Evolutionary conservation across 352 stramenopile species (phyloP).

Genomic region (Phytophthora idaei): DNA sequence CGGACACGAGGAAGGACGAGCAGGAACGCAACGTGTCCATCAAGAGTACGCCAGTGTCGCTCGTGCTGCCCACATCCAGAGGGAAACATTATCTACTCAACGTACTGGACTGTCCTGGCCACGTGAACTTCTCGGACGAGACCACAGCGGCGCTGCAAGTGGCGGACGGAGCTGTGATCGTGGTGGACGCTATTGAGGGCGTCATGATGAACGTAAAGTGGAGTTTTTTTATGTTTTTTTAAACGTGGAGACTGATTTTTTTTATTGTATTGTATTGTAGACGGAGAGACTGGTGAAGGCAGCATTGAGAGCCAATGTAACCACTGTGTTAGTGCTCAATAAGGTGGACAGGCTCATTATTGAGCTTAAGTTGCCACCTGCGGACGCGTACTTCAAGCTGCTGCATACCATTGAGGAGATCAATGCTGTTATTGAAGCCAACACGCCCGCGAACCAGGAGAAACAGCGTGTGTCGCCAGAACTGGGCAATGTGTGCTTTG

Average conservation of each 20-base stretch:
- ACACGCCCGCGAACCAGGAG: conserved; percentile 49
- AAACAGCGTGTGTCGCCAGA: conserved; percentile 89
- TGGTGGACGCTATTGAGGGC: conserved; percentile 98
- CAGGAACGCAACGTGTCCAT: conserved; percentile 97
- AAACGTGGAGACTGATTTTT: not conserved
- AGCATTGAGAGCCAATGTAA: conserved; percentile 89
- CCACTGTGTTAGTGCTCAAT: conserved; percentile 94
- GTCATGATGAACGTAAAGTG: conserved; percentile 94
- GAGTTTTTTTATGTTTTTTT: conserved; percentile 2
- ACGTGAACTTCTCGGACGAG: conserved; percentile 98
- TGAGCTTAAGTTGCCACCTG: conserved; percentile 97
- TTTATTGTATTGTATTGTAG: conserved; percentile 41
- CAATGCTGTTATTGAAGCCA: conserved; percentile 91
- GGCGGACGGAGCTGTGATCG: conserved; percentile 94
- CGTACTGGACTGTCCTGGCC: conserved; percentile 96
- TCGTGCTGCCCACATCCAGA: conserved; percentile 92
- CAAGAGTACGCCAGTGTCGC: conserved; percentile 95
- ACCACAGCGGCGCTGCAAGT: conserved; percentile 92
- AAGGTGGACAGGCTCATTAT: conserved; percentile 99
- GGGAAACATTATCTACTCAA: conserved; percentile 98
- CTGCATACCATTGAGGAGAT: conserved; percentile 97
- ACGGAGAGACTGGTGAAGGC: conserved; percentile 96
- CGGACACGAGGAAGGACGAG: conserved; percentile 96
- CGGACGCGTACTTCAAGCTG: conserved; percentile 99
- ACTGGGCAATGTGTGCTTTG: conserved; percentile 98